Percentiles rank a stretch among this genome's conserved stretches.
phyloP scores from a whole-genome alignment of 2,329 filamentous ascomycete species.

The Macroventuria anomochaeta region DNA sequence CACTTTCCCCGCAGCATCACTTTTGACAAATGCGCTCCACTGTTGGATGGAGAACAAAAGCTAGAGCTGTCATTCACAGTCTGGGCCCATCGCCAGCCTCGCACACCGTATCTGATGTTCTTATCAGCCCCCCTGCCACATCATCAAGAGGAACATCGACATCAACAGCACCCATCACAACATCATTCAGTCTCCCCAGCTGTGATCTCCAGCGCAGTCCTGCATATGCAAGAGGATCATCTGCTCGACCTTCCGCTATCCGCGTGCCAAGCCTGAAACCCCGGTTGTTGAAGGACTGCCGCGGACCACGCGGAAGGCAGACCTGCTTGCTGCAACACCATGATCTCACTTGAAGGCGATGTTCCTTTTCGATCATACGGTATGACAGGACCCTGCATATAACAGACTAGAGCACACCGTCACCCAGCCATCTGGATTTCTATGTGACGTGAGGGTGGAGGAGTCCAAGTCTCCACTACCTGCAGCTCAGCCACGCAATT shows the following conservation, averaged over 20 bases:
- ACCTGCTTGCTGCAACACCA: slow-evolving; percentile 7
- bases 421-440: slow-evolving; percentile 2
- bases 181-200: slow-evolving; percentile 9
- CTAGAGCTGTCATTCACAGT: slow-evolving; percentile 10
- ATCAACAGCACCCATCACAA: neutral
- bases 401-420: neutral
- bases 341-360: slow-evolving; percentile 13
- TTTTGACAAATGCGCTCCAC: slow-evolving; percentile 5
- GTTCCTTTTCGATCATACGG: neutral
- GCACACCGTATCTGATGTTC: slow-evolving; percentile 2
- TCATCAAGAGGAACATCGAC: neutral
- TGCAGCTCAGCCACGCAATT: slow-evolving; percentile 7
- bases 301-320: slow-evolving; percentile 5
- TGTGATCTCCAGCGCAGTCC: slow-evolving; percentile 1
- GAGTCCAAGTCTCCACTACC: neutral
- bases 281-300: neutral
- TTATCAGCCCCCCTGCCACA: slow-evolving; percentile 11
- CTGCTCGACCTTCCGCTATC: slow-evolving; percentile 4
- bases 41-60: neutral
- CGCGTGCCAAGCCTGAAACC: slow-evolving; percentile 7
- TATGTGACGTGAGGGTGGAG: slow-evolving; percentile 12
- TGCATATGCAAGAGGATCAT: neutral
- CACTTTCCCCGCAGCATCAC: slow-evolving; percentile 1
- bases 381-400: slow-evolving; percentile 12
- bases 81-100: slow-evolving; percentile 14